Percentiles rank a stretch among this genome's conserved stretches.
Evolutionary conservation across 495 filamentous ascomycete genomes (phyloP).

Genomic region (Lophiotrema nucula): DNA sequence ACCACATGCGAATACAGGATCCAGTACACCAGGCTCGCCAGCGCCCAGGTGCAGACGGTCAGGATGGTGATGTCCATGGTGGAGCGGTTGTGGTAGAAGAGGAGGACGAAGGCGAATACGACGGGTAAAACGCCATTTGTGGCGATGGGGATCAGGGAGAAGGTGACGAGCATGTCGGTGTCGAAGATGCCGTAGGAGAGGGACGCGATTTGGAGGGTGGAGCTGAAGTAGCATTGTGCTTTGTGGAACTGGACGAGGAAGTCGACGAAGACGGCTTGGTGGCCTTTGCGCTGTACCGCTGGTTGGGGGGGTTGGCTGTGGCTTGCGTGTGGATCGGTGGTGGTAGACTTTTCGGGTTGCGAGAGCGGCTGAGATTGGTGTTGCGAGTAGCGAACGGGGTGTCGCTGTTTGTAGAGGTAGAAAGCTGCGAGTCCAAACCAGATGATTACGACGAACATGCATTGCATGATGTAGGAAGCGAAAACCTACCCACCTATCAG

Average conservation of each 20-base stretch:
- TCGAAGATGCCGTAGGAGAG: slow-evolving; percentile 23
- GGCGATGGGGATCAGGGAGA: slow-evolving; percentile 21
- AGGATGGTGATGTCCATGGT: slow-evolving; percentile 14
- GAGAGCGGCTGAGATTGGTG: background rate
- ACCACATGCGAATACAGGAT: slow-evolving; percentile 20
- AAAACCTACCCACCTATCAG: slow-evolving; percentile 6
- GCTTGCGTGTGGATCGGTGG: background rate
- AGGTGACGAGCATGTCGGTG: slow-evolving; percentile 21
- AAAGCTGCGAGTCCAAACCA: slow-evolving; percentile 14
- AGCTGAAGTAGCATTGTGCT: slow-evolving; percentile 30
- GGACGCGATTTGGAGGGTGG: slow-evolving; percentile 19
- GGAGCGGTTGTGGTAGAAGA: slow-evolving; percentile 1
- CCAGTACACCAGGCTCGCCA: slow-evolving; percentile 21
- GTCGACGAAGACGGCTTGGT: slow-evolving; percentile 12
- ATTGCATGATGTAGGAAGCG: slow-evolving; percentile 24
- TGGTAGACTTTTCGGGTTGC: background rate
- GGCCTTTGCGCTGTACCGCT: background rate
- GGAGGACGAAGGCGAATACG: slow-evolving; percentile 17
- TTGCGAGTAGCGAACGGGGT: too few species aligned
- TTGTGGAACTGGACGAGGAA: slow-evolving; percentile 25
- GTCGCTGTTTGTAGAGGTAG: background rate
- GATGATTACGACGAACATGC: slow-evolving; percentile 15
- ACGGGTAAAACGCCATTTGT: slow-evolving; percentile 25
- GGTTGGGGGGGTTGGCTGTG: background rate
- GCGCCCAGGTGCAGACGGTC: slow-evolving; percentile 1